phyloP scores from a whole-genome alignment of 1,139 yeast species.

The Sugiyamaella sp. region DNA sequence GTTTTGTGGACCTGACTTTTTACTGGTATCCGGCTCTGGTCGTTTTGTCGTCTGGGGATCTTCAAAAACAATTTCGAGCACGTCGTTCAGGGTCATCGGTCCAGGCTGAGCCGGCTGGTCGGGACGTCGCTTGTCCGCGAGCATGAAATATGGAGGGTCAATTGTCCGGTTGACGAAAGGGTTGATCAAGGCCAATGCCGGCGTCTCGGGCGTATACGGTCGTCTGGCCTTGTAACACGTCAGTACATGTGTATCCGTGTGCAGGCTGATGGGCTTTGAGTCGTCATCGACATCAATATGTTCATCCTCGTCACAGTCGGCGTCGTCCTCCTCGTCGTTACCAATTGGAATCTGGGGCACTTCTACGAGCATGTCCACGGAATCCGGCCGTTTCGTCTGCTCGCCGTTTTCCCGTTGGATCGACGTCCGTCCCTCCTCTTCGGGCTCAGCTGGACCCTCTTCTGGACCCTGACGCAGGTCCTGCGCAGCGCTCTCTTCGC shows the following conservation, averaged over 20 bases:
- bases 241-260: slow-evolving; percentile 33
- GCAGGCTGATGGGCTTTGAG: slow-evolving; percentile 17
- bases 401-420: too few relatives aligned
- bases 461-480: too few relatives aligned
- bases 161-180: slow-evolving; percentile 1
- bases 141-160: slow-evolving; percentile 32
- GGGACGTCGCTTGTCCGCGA: slow-evolving; percentile 28
- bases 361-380: not conserved
- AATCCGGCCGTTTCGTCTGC: slow-evolving; percentile 2
- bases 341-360: not conserved
- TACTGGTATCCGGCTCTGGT: slow-evolving; percentile 9
- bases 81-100: slow-evolving; percentile 15
- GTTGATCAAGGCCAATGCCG: not conserved
- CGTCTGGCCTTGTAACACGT: slow-evolving; percentile 24
- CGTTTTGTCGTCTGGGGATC: not conserved
- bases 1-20: too few relatives aligned
- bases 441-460: too few relatives aligned
- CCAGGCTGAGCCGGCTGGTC: slow-evolving; percentile 28
- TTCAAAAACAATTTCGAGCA: slow-evolving; percentile 6
- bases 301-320: not conserved
- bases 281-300: slow-evolving; percentile 10
- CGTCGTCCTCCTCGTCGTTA: not conserved
- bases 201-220: not conserved
- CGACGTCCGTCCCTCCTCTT: too few relatives aligned
- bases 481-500: too few relatives aligned